Evolutionary conservation across 495 filamentous ascomycete genomes (phyloP).

Genomic region (Chaetomidium leptoderma): DNA sequence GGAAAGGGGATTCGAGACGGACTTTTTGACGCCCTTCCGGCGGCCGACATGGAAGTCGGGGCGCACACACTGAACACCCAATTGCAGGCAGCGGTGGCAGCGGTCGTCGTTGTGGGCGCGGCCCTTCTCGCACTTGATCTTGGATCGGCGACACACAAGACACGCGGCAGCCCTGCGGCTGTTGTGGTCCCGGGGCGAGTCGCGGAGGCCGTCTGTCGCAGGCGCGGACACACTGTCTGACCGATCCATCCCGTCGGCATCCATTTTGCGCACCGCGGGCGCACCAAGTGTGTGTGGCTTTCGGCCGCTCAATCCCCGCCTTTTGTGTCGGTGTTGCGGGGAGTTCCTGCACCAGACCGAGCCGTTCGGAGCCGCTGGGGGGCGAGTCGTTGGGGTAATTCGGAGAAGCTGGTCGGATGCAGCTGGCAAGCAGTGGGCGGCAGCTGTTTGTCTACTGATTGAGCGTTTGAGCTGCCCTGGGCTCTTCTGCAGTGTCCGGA

Average conservation of each 20-base stretch:
- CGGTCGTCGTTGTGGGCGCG: conserved; percentile 44
- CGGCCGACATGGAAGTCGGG: conserved; percentile 66
- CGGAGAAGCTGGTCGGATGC: not conserved
- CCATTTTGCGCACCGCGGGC: conserved; percentile 14
- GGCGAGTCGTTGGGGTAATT: conserved; percentile 12
- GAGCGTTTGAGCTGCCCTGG: not conserved
- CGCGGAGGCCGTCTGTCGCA: conserved; percentile 16
- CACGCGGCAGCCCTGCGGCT: conserved; percentile 53
- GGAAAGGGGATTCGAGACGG: conserved; percentile 25
- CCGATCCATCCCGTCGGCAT: conserved; percentile 18
- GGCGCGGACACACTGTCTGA: conserved; percentile 12
- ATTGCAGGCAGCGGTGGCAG: conserved; percentile 61
- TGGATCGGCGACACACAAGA: conserved; percentile 63
- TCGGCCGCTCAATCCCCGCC: conserved; percentile 1
- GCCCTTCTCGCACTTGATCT: conserved; percentile 57
- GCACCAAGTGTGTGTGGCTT: conserved; percentile 12
- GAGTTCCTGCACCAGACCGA: conserved; percentile 1
- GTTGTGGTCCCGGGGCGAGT: conserved; percentile 26
- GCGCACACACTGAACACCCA: conserved; percentile 56
- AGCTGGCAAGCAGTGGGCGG: not conserved
- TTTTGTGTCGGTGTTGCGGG: conserved; percentile 16
- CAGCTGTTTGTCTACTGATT: not conserved
- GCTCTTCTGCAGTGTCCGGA: not conserved
- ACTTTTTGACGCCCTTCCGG: conserved; percentile 74
- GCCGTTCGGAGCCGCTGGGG: conserved; percentile 1